These are phyloP conservation scores for Musa acuminata DNA, from an alignment of 176 grass and related monocot species.

Conservation along the genomic window DNA sequence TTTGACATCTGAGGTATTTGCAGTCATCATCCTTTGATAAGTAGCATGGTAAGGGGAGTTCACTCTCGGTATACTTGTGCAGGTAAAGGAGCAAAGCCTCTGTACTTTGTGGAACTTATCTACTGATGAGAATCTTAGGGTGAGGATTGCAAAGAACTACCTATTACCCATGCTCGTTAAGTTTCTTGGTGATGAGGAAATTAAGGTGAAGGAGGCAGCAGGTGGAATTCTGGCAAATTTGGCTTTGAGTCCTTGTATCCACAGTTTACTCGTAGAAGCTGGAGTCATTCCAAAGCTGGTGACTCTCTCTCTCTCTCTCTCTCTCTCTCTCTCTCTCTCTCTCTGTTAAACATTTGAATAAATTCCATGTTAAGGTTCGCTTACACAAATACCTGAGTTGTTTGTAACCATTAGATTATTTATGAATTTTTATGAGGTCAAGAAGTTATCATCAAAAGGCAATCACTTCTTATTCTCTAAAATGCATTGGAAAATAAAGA, in stretches of 20 bases:
- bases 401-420: no score
- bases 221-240: slow-evolving; percentile 55
- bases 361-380: no score
- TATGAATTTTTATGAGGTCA: no score
- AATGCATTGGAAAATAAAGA: no score
- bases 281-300: slow-evolving; percentile 63
- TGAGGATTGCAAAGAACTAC: slow-evolving; percentile 40
- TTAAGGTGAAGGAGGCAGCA: slow-evolving; percentile 60
- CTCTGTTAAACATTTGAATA: no score
- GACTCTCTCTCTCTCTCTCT: slow-evolving; percentile 7
- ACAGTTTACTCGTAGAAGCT: slow-evolving; percentile 46
- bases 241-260: slow-evolving; percentile 35
- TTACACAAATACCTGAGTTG: no score
- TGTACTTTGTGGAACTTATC: slow-evolving; percentile 71
- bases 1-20: slow-evolving; percentile 45
- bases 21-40: slow-evolving; percentile 7
- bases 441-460: no score
- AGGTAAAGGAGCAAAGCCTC: slow-evolving; percentile 54
- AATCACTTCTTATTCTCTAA: no score
- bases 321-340: no score
- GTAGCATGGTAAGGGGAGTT: not conserved
- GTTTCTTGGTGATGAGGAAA: slow-evolving; percentile 55
- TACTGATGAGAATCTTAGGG: slow-evolving; percentile 37
- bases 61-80: slow-evolving; percentile 13
- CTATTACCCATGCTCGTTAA: slow-evolving; percentile 36